Percentiles rank a stretch among this genome's conserved stretches.
Conservation (phyloP, 2,329 filamentous ascomycete genomes). For the Bisporella sp. region DNA sequence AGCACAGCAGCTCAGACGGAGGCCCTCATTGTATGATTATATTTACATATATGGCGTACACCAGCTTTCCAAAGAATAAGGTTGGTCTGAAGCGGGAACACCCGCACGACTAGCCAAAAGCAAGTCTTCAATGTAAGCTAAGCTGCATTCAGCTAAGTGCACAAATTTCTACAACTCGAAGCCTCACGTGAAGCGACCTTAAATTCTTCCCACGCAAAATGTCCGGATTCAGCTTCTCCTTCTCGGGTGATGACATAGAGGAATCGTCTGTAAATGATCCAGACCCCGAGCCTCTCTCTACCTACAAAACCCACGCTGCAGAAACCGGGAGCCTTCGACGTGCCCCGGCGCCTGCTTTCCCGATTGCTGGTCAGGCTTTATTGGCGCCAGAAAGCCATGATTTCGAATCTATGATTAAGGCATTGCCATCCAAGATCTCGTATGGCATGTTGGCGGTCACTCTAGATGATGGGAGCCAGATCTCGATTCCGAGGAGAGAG, state of each 20-base stretch:
- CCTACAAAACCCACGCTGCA: slow-evolving; percentile 23
- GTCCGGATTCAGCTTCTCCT: slow-evolving; percentile 41
- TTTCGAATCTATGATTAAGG: slow-evolving; percentile 43
- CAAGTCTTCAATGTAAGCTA: too few species aligned
- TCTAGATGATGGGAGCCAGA: slow-evolving; percentile 46
- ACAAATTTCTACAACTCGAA: too few species aligned
- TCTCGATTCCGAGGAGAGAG: slow-evolving; percentile 64
- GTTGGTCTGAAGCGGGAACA: too few species aligned
- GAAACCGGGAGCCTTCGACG: slow-evolving; percentile 25
- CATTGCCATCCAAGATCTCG: slow-evolving; percentile 66
- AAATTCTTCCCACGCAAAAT: slow-evolving; percentile 11
- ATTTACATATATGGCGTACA: too few species aligned
- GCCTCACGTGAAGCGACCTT: too few species aligned
- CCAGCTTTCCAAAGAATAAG: too few species aligned
- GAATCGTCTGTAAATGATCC: slow-evolving; percentile 25
- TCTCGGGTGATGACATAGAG: slow-evolving; percentile 59
- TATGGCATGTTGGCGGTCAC: slow-evolving; percentile 56
- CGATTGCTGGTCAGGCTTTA: slow-evolving; percentile 53
- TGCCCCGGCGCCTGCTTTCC: slow-evolving; percentile 42
- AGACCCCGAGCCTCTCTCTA: slow-evolving; percentile 4
- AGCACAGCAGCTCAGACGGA: too few species aligned
- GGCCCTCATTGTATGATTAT: too few species aligned
- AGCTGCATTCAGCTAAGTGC: too few species aligned
- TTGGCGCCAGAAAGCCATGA: slow-evolving; percentile 47
- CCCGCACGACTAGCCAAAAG: too few species aligned